Evolutionary conservation across 306 rosid genomes (phyloP).

Genomic region (Lathyrus sativus): DNA sequence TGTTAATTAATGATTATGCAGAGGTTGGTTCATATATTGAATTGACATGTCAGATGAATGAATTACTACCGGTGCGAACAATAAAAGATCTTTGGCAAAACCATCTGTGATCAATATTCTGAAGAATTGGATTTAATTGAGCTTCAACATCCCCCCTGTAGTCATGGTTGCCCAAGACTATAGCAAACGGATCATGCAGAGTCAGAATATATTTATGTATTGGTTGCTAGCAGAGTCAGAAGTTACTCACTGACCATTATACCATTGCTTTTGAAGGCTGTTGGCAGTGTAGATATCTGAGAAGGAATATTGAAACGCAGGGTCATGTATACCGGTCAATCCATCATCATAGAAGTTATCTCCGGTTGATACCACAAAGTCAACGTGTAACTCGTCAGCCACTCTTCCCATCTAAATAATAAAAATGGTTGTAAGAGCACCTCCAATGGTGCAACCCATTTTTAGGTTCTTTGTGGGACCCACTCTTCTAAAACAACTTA

Average conservation of each 20-base stretch:
- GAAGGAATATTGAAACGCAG: slow-evolving; percentile 50
- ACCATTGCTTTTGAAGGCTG: slow-evolving; percentile 61
- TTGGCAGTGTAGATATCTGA: slow-evolving; percentile 50
- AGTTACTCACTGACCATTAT: slow-evolving; percentile 40
- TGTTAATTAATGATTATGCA: not conserved
- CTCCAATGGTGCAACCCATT: no score
- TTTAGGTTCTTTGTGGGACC: no score
- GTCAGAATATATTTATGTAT: not conserved
- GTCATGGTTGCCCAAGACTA: slow-evolving; percentile 61
- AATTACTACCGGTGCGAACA: slow-evolving; percentile 43
- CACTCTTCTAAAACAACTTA: no score
- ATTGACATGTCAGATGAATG: not conserved
- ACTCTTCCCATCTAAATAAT: slow-evolving; percentile 48
- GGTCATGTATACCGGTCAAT: slow-evolving; percentile 43
- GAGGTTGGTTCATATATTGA: not conserved
- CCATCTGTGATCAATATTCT: slow-evolving; percentile 52
- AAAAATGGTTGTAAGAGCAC: slow-evolving; percentile 1
- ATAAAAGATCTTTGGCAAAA: slow-evolving; percentile 50
- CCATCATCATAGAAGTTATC: slow-evolving; percentile 60
- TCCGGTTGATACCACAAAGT: slow-evolving; percentile 58
- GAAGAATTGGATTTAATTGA: slow-evolving; percentile 48
- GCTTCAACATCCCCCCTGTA: slow-evolving; percentile 58
- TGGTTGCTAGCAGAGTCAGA: not conserved
- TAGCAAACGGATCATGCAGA: not conserved
- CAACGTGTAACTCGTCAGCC: slow-evolving; percentile 41